These are phyloP conservation scores for Cyberlindnera petersonii DNA, from an alignment of 805 yeast species.

Conservation along the genomic window DNA sequence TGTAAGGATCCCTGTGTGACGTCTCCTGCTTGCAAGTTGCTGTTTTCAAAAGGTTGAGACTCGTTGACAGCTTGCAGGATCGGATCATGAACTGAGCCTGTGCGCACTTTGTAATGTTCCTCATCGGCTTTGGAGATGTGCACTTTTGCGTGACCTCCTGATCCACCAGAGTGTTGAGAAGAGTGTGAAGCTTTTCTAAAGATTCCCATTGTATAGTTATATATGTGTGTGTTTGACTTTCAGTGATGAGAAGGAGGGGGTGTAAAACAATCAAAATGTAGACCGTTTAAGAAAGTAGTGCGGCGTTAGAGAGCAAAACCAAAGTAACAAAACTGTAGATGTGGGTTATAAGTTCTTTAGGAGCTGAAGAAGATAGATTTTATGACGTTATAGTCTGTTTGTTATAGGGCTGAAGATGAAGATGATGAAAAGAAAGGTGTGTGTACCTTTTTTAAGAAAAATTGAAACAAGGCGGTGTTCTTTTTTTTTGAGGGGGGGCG, in stretches of 20 bases:
- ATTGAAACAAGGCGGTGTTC: too few relatives aligned
- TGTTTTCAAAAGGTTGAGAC: conserved; percentile 86
- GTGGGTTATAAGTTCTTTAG: too few relatives aligned
- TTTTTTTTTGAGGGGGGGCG: too few relatives aligned
- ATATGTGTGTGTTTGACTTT: not conserved
- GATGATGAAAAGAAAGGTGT: too few relatives aligned
- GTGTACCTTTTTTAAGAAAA: too few relatives aligned
- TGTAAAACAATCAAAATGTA: too few relatives aligned
- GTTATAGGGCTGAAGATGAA: too few relatives aligned
- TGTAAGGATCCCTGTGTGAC: conserved; percentile 10
- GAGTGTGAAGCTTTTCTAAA: conserved; percentile 37
- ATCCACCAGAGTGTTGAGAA: conserved; percentile 28
- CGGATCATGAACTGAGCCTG: conserved; percentile 82
- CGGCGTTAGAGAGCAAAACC: not conserved
- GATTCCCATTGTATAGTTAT: conserved; percentile 36
- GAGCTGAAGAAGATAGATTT: too few relatives aligned
- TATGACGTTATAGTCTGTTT: too few relatives aligned
- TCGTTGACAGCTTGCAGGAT: conserved; percentile 89
- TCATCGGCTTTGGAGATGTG: conserved; percentile 50
- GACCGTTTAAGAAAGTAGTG: not conserved
- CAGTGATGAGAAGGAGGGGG: not conserved
- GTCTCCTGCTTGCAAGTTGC: conserved; percentile 18
- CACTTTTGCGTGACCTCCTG: conserved; percentile 31
- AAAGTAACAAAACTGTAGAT: not conserved
- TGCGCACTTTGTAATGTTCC: conserved; percentile 55